Evolutionary conservation across 2,329 filamentous ascomycete genomes (phyloP).

Genomic region (Boeremia exigua): DNA sequence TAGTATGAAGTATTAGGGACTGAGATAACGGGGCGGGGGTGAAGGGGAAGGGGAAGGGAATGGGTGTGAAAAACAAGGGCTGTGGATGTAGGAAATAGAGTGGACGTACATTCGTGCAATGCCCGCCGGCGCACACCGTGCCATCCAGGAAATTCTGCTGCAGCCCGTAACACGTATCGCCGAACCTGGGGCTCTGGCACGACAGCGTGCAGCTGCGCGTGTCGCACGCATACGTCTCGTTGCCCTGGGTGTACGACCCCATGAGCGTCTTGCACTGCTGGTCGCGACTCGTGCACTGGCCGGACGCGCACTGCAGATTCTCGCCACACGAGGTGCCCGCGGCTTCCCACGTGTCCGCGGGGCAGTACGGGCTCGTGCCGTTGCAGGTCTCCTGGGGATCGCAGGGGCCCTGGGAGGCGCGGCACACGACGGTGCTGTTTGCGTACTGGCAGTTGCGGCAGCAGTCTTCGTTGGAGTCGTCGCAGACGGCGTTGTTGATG

Average conservation of each 20-base stretch:
- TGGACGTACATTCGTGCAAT: conserved; percentile 70
- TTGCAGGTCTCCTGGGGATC: conserved; percentile 86
- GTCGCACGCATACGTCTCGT: conserved; percentile 82
- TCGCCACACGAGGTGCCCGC: conserved; percentile 77
- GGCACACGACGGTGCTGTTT: conserved; percentile 74
- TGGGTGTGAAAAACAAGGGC: no score
- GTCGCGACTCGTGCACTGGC: conserved; percentile 92
- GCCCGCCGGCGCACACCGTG: conserved; percentile 80
- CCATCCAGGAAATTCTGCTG: conserved; percentile 95
- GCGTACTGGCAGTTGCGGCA: conserved; percentile 76
- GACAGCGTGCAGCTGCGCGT: conserved; percentile 74
- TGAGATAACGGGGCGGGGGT: no score
- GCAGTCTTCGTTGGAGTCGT: conserved; percentile 85
- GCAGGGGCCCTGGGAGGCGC: conserved; percentile 77
- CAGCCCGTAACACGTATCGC: conserved; percentile 73
- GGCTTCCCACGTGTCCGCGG: conserved; percentile 69
- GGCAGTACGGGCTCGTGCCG: conserved; percentile 75
- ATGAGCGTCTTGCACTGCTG: conserved; percentile 86
- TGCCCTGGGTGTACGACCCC: conserved; percentile 73
- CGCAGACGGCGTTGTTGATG: conserved; percentile 74
- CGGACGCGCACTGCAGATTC: conserved; percentile 80
- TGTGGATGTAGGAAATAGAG: not conserved
- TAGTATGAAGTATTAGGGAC: no score
- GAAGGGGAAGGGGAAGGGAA: no score
- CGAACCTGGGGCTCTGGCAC: conserved; percentile 75